Conservation (phyloP, 495 filamentous ascomycete species). For the Trichocladium antarcticum region DNA sequence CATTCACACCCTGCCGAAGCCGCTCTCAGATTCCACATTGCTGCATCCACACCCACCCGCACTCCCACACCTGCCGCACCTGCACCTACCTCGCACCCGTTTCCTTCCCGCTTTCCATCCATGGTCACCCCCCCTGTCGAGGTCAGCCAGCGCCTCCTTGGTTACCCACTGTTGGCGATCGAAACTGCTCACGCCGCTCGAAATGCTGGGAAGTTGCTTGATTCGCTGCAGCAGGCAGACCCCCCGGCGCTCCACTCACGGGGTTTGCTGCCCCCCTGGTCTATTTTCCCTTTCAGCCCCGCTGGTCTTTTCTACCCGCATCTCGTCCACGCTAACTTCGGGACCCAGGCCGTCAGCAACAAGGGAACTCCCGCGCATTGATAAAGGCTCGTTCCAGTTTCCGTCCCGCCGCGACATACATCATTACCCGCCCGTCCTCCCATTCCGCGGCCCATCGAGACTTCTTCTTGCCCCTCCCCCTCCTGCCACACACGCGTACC, state of each 20-base stretch:
- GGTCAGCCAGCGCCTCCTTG: background rate
- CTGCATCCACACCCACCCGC: background rate
- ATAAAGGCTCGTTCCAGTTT: slow-evolving; percentile 22
- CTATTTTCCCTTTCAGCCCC: slow-evolving; percentile 9
- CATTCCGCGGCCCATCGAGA: slow-evolving; percentile 5
- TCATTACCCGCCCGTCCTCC: slow-evolving; percentile 16
- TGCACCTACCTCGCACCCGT: slow-evolving; percentile 8
- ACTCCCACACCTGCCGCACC: background rate
- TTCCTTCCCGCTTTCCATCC: slow-evolving; percentile 8
- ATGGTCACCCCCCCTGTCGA: slow-evolving; percentile 4
- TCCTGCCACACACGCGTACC: background rate
- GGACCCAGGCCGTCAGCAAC: slow-evolving; percentile 22
- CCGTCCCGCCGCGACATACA: slow-evolving; percentile 17
- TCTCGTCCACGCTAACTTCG: slow-evolving; percentile 19
- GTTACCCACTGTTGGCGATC: slow-evolving; percentile 2
- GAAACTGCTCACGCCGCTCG: slow-evolving; percentile 5
- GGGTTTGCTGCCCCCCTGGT: slow-evolving; percentile 3
- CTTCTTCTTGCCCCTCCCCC: slow-evolving; percentile 2
- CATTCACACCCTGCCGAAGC: background rate
- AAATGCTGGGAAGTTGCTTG: slow-evolving; percentile 3
- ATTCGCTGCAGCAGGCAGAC: slow-evolving; percentile 9
- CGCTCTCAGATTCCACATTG: no score
- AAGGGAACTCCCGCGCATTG: slow-evolving; percentile 27
- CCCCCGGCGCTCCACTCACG: background rate
- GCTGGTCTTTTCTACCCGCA: slow-evolving; percentile 7